Base-by-base conservation (phyloP, 768 basidiomycete genomes). In the Boletus tomentosulus region DNA sequence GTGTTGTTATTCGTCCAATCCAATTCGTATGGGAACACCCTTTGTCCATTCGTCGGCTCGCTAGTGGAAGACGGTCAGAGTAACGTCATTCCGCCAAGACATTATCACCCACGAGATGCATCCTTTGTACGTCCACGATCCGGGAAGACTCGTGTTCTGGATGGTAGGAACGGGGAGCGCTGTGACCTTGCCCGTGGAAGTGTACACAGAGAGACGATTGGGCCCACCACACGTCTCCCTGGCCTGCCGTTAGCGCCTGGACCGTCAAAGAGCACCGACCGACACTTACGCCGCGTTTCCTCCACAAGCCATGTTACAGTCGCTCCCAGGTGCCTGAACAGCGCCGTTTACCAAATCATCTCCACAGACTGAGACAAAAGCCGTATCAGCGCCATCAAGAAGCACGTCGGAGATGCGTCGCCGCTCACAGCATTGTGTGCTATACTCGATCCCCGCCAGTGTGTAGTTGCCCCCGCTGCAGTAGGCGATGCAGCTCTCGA, bases 211-310 rank as follows among this genome's bases (percentile, higher is more conserved):
- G 27, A 91, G 63, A n/a, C 81, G 78, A 62, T 84, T 84, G 1
- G 83, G 79, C 6, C 83, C 89, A 63, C 89, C 89, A 57, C 89
- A 92, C 39, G 82, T 80, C 65, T 86, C 76, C 12, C 84, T 85
- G 55, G 44, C 53, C 43, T 27, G 28, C 55, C 37, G 51, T 56
- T n/a, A 59, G 48, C n/a, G 33, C 43, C 15, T 16, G 24, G 42
- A 28, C 56, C n/a, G 56, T 37, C 24, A 28, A 27, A 12, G 6
- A 37, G 19, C 37, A 15, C 45, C 15, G 44, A 0, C 31, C 27
- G 37, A 39, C 0, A 66, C 84, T 60, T 57, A 87, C 87, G 79
- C 74, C 11, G 80, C 37, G 54, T 83, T 85, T 24, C 89, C 92
- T 16, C 77, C 77, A 56, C 92, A 95, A 0, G 75, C 76, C 86